Base-by-base conservation (phyloP, 495 filamentous ascomycete species). In the Xylaria sp. region DNA sequence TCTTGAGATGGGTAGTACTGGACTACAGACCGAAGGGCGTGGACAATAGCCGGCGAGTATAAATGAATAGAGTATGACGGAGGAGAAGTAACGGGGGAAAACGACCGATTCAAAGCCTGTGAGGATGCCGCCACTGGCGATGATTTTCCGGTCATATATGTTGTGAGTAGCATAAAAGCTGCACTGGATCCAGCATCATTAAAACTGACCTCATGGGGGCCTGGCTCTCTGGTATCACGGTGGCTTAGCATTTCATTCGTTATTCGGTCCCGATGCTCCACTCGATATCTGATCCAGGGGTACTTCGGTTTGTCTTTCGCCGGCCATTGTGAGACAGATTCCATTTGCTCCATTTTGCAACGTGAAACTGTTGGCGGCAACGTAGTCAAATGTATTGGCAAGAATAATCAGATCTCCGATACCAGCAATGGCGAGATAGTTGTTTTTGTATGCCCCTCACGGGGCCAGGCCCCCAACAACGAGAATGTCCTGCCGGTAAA, bases 1-100 rank as follows among this genome's bases (percentile, higher is more conserved):
- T 58, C 24, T 46, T 72, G 70, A 5, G 50, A 58, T 17, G 70
- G 70, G 21, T 72, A 72, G 41, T 72, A 72, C 19, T 69, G 43
- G 33, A 72, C 70, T 6, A 72, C 70, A 9, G 67, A 58, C 21
- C 59, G 70, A 19, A 72, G 50, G 9, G 65, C 70, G 24, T 72
- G n/a, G 21, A 69, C 59, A n/a, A 72, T 69, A 11, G 70, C 61
- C n/a, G 55, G 55, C 0, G 55, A 58, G 29, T n/a, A 29, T 33
- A 58, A n/a, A 8, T 58, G 55, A n/a, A 58, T 29, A 19, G 55
- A 58, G 31, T 58, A 58, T 33, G 19, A 19, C 7, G 55, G 55
- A 58, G 55, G 55, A n/a, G 52, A 57, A 33, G 24, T 33, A 31
- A 17, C 12, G 12, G 9, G 52, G n/a, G 1, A 33, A 6, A 8